These are phyloP conservation scores for Copromyces sp. DNA, from an alignment of 495 filamentous ascomycete species.

Conservation along the genomic window DNA sequence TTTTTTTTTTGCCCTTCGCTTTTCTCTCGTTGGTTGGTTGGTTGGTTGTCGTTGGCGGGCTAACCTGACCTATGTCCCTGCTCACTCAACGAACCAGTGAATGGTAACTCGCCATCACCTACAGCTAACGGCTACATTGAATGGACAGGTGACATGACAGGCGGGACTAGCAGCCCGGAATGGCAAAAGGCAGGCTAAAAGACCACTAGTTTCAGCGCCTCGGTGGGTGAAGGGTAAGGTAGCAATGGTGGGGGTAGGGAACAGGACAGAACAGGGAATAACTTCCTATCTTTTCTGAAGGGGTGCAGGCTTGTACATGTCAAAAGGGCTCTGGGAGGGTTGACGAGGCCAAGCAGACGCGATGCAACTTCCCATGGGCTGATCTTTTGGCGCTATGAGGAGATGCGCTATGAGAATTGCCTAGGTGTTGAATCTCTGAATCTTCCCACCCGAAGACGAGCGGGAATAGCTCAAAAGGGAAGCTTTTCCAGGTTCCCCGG, in stretches of 20 bases:
- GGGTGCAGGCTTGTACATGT: background rate
- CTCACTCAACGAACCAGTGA: background rate
- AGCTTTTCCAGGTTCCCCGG: background rate
- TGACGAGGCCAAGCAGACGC: background rate
- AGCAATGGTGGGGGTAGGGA: background rate
- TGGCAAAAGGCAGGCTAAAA: background rate
- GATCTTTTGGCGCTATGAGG: background rate
- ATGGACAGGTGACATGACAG: background rate
- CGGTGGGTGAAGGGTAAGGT: background rate
- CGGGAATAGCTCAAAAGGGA: background rate
- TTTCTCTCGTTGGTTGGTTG: background rate
- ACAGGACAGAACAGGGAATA: background rate
- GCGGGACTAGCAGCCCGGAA: background rate
- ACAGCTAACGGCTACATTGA: background rate
- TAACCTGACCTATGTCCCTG: background rate
- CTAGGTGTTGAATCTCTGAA: background rate
- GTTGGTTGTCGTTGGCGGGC: background rate
- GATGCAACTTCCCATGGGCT: background rate
- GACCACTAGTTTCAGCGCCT: background rate
- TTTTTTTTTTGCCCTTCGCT: background rate
- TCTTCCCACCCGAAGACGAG: background rate
- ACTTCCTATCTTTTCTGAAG: background rate
- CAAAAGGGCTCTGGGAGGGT: background rate
- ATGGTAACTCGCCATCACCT: background rate
- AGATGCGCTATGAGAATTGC: background rate